phyloP scores from a whole-genome alignment of 495 filamentous ascomycete species.

The Antarctomyces pellizariae region DNA sequence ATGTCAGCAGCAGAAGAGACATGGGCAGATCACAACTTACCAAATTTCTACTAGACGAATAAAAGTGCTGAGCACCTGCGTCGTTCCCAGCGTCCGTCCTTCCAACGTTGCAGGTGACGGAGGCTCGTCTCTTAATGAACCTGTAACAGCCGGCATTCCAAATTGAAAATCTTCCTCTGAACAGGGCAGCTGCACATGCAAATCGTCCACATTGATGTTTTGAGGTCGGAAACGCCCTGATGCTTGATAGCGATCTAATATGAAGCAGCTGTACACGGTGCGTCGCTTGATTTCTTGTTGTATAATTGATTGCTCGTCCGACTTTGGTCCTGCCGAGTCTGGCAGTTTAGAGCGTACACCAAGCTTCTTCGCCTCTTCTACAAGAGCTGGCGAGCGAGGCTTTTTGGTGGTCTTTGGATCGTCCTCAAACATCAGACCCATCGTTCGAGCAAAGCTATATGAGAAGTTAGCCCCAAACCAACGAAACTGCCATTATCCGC shows the following conservation, averaged over 20 bases:
- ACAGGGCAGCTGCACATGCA: conserved; percentile 44
- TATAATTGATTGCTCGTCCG: conserved; percentile 28
- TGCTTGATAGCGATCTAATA: conserved; percentile 57
- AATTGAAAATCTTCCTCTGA: conserved; percentile 42
- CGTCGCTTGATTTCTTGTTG: conserved; percentile 55
- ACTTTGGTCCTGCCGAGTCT: conserved; percentile 9
- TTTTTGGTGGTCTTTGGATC: conserved; percentile 16
- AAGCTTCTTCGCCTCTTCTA: conserved; percentile 21
- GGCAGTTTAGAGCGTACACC: conserved; percentile 10
- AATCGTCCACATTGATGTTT: conserved; percentile 41
- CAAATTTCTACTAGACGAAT: conserved; percentile 60
- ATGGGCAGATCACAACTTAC: conserved; percentile 52
- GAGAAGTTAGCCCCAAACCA: neutral
- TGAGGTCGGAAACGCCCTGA: conserved; percentile 52
- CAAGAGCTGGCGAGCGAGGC: conserved; percentile 21
- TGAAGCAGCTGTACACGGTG: conserved; percentile 71
- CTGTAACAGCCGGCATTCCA: conserved; percentile 38
- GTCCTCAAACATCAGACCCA: conserved; percentile 46
- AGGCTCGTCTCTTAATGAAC: conserved; percentile 17
- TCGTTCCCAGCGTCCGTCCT: conserved; percentile 33
- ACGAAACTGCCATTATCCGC: conserved; percentile 1
- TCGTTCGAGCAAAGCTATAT: conserved; percentile 33
- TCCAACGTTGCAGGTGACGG: conserved; percentile 17
- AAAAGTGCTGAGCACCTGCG: conserved; percentile 49
- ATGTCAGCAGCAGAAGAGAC: too few relatives aligned